phyloP scores from a whole-genome alignment of 169 alveolate species.

The Babesia microti region DNA sequence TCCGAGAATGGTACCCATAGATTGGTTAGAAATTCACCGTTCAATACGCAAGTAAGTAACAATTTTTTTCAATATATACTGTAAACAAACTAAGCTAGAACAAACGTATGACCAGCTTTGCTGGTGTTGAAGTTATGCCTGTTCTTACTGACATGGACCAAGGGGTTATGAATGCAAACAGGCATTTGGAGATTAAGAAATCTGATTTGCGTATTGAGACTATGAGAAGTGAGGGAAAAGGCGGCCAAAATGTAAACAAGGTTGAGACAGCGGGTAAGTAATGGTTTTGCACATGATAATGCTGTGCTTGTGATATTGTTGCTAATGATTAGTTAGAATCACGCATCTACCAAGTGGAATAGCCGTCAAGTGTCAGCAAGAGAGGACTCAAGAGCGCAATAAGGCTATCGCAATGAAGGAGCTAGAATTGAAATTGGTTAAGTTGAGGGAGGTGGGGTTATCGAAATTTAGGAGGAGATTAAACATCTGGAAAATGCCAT shows the following conservation, averaged over 20 bases:
- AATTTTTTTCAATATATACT: background rate
- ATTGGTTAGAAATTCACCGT: conserved; percentile 53
- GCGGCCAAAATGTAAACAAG: conserved; percentile 89
- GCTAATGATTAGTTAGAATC: conserved; percentile 57
- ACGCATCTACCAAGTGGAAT: conserved; percentile 86
- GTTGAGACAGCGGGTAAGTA: conserved; percentile 78
- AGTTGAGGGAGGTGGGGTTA: no score
- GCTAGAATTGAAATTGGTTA: conserved; percentile 49
- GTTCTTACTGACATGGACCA: conserved; percentile 44
- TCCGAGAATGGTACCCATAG: conserved; percentile 63
- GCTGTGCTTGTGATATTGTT: background rate
- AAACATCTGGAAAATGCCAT: no score
- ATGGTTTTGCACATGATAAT: background rate
- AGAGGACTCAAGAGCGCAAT: conserved; percentile 54
- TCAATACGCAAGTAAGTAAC: conserved; percentile 20
- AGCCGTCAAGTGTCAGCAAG: conserved; percentile 60
- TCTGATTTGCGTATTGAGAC: conserved; percentile 74
- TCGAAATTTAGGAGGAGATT: no score
- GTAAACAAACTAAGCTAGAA: conserved; percentile 9
- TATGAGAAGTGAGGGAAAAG: conserved; percentile 86
- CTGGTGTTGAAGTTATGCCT: conserved; percentile 60
- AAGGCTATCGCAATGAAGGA: conserved; percentile 53
- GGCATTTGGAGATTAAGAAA: conserved; percentile 47
- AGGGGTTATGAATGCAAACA: conserved; percentile 35
- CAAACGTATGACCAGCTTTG: conserved; percentile 56